Conservation (phyloP, 129 eudicot genomes). For the Flaveria trinervia region DNA sequence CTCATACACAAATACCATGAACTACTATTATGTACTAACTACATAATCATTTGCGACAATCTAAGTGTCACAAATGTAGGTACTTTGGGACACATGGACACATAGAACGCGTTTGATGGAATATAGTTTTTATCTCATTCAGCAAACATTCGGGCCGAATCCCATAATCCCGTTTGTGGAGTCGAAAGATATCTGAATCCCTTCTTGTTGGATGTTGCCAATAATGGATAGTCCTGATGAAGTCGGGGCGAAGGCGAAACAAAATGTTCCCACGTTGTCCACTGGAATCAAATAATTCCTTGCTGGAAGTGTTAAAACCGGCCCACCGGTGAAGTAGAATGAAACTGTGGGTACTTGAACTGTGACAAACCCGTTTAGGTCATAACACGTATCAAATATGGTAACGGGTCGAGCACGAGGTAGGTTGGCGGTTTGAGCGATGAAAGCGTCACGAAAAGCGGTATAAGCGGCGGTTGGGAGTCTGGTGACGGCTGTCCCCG, state of each 20-base stretch:
- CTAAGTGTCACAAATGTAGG: neutral
- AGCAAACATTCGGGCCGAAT: conserved; percentile 87
- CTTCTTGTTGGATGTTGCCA: conserved; percentile 97
- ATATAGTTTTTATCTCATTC: neutral
- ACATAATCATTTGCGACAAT: conserved; percentile 16
- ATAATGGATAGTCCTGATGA: conserved; percentile 73
- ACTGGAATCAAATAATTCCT: conserved; percentile 79
- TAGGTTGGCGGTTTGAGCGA: conserved; percentile 54
- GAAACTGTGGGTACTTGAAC: conserved; percentile 90
- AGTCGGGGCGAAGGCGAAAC: conserved; percentile 93
- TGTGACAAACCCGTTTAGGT: conserved; percentile 65
- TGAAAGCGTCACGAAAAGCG: conserved; percentile 68
- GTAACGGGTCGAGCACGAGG: conserved; percentile 54
- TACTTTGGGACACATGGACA: neutral
- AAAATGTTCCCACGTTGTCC: conserved; percentile 74
- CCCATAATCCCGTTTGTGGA: conserved; percentile 71
- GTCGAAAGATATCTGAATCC: conserved; percentile 83
- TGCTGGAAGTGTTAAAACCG: conserved; percentile 81
- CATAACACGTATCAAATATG: conserved; percentile 84
- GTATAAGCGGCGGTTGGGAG: conserved; percentile 61
- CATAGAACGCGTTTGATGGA: neutral
- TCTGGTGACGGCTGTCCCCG: conserved; percentile 87
- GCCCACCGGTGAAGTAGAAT: conserved; percentile 72
- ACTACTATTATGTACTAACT: conserved; percentile 22
- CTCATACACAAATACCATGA: conserved; percentile 3